Conservation (phyloP, 2,329 filamentous ascomycete species). For the Cladosporium oxysporum region DNA sequence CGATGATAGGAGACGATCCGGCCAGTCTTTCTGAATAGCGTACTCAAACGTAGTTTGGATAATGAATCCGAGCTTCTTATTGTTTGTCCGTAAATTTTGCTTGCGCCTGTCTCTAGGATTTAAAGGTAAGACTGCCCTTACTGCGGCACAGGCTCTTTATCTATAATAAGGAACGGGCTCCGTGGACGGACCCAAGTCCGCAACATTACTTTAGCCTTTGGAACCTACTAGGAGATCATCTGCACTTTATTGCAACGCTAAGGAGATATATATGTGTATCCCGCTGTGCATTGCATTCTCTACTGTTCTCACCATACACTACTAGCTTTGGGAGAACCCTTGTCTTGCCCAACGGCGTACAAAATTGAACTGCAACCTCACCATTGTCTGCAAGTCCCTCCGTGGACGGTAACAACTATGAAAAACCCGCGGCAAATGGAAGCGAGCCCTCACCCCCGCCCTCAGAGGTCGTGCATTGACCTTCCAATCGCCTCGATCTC, state of each 20-base stretch:
- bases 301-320: not conserved
- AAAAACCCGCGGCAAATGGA: not conserved
- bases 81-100: not conserved
- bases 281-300: not conserved
- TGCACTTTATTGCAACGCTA: not conserved
- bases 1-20: not conserved
- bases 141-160: not conserved
- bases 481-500: not conserved
- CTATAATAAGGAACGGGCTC: not conserved
- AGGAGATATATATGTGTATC: not conserved
- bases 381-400: not conserved
- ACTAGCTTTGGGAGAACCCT: not conserved
- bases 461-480: not conserved
- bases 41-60: not conserved
- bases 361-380: not conserved
- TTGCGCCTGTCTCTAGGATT: not conserved
- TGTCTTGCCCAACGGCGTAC: not conserved
- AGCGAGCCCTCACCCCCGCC: not conserved
- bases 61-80: not conserved
- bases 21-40: not conserved
- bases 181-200: not conserved
- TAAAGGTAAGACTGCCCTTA: not conserved
- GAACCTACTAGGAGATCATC: not conserved
- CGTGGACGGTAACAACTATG: not conserved
- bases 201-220: not conserved